Base-by-base conservation (phyloP, 805 yeast species). In the Ascoidea tarda region DNA sequence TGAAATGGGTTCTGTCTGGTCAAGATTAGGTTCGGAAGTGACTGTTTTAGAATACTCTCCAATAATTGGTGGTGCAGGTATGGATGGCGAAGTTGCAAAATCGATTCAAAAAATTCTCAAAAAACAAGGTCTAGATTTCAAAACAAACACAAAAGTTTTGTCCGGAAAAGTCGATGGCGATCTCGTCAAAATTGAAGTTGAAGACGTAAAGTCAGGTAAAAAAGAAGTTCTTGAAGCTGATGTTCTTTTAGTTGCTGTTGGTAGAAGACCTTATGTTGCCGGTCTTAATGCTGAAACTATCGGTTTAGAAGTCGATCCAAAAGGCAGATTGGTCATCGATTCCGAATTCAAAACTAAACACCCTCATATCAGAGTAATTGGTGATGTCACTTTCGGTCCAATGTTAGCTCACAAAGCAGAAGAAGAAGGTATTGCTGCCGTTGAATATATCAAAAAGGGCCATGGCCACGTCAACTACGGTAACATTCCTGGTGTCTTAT, bases 401-500 rank as follows among this genome's bases (percentile, higher is more conserved):
- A 93, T 93, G 99, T 80, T 93, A 73, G 99, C 99, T 59, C 99
- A 93, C 79, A 93, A 93, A 78, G 99, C 99, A 58, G 99, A 93
- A 77, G 99, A 93, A 70, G 99, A 93, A 77, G 99, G 96, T 72
- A 84, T 93, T 61, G 99, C 99, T 54, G 98, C 96, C 60, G 98
- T 78, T 59, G 99, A 93, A 75, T 87, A 81, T 76, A 80, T 93
- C 69, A 88, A 88, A 76, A 71, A 71, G 60, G 99, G 98, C 59
- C 86, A 85, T 67, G 99, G 99, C 55, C 99, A 93, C 69, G 98
- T 93, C 61, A 93, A 93, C 82, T 93, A 93, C 73, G 95, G 83
- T 62, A 95, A 87, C 75, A 93, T 93, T 62, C 99, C 99, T 59
- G 81, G 96, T 44, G 99, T 93, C 60, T 93, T 93, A 99, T 93